Evolutionary conservation across 2,329 filamentous ascomycete genomes (phyloP).

Genomic region (Stenocarpella maydis): DNA sequence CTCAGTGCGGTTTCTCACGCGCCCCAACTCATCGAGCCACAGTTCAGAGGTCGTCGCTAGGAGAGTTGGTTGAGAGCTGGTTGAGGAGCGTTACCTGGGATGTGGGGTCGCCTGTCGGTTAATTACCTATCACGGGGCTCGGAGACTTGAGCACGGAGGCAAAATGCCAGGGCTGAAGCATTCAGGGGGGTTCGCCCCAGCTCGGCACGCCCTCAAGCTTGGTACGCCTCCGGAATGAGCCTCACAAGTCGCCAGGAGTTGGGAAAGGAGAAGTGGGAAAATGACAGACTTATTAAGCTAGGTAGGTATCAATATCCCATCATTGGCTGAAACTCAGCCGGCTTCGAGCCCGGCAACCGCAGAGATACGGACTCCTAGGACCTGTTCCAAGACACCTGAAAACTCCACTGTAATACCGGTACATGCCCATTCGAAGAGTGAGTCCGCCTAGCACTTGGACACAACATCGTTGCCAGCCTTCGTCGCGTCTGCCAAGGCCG

Average conservation of each 20-base stretch:
- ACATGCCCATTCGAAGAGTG: not conserved
- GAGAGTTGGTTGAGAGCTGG: not conserved
- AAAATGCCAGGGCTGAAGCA: not conserved
- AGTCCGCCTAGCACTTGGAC: slow-evolving; percentile 1
- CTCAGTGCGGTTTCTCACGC: not conserved
- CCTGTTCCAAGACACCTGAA: not conserved
- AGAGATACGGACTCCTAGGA: not conserved
- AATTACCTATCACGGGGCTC: not conserved
- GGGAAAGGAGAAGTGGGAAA: not conserved
- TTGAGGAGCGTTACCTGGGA: not conserved
- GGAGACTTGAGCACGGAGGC: not conserved
- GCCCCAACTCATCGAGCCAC: not conserved
- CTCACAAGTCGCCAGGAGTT: too few relatives aligned
- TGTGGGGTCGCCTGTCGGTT: not conserved
- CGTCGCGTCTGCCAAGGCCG: slow-evolving; percentile 7
- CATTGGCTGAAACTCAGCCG: not conserved
- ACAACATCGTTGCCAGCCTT: slow-evolving; percentile 23
- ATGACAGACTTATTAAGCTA: not conserved
- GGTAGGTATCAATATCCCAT: not conserved
- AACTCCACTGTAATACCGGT: not conserved
- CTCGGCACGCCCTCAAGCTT: not conserved
- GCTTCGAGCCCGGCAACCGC: not conserved
- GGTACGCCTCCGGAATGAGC: not conserved
- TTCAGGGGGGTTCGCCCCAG: not conserved
- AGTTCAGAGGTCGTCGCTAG: not conserved